Base-by-base conservation (phyloP, 1,139 yeast species). In the Pichia sp. region DNA sequence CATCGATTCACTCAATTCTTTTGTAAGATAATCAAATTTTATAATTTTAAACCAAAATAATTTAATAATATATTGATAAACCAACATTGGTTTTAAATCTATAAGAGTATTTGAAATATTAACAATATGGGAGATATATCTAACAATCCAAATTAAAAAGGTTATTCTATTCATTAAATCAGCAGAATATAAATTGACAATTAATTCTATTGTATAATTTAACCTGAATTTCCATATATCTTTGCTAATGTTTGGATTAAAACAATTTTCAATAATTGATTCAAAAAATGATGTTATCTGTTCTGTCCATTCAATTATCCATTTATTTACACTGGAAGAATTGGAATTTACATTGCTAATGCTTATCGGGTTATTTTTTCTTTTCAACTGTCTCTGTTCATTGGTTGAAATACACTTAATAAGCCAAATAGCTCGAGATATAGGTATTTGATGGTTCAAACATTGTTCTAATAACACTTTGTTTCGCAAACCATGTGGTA, bases 401-500 rank as follows among this genome's bases (percentile, higher is more conserved):
- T 89, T 86, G 18, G 86, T 82, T 25, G 92, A 80, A 1, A 89
- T 87, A 65, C 96, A 86, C 56, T 87, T 79, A 3, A 92, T 86
- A 53, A 90, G 76, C 98, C 98, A 90, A 4, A 90, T 67, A 0
- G 96, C 96, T 51, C 97, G 70, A 29, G 78, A 65, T 4, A 84
- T 70, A 0, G 97, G 97, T 0, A 90, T 81, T 34, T 69, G 67
- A 58, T 82, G 81, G 38, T 70, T 61, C 54, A 85, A 75, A 56
- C 94, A 74, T 50, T 83, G 85, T 53, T 89, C 96, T 4, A 90
- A 65, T 38, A 90, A 70, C 1, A 76, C 73, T 57, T 81, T 79
- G 62, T 87, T 85, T 55, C 90, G 72, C 29, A 90, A 78, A 0
- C 97, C 97, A 63, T 90, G 96, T 0, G 98, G 97, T n/a, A 90